A percentile compares a stretch with the other conserved stretches of the same genome.
These are phyloP conservation scores for Blastobotrys chiropterorum DNA, from an alignment of 805 yeast genomes.

Conservation along the genomic window DNA sequence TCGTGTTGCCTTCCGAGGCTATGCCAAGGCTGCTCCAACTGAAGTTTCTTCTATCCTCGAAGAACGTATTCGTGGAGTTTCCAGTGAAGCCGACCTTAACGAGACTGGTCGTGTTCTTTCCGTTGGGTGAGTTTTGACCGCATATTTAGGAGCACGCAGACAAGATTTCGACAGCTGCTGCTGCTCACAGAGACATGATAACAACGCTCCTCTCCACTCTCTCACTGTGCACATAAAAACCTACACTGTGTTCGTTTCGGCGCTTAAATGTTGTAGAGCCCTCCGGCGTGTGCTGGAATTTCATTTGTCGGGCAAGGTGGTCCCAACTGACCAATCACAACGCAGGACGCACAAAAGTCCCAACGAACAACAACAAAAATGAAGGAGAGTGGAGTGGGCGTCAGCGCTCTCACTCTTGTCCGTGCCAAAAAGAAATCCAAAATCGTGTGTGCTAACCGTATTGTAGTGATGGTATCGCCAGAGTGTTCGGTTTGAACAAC, in stretches of 20 bases:
- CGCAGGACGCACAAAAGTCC: not conserved
- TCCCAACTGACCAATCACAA: not conserved
- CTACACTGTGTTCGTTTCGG: too few relatives aligned
- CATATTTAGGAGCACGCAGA: not conserved
- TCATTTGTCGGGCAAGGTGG: not conserved
- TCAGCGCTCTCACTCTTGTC: not conserved
- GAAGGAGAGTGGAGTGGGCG: too few relatives aligned
- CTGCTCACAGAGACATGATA: not conserved
- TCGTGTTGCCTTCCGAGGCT: constrained; percentile 64
- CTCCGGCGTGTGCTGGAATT: not conserved
- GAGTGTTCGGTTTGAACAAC: constrained; percentile 99
- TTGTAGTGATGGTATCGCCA: constrained; percentile 98
- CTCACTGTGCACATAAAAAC: not conserved
- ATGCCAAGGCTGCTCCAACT: constrained; percentile 97
- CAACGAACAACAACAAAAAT: too few relatives aligned
- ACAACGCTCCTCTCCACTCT: not conserved
- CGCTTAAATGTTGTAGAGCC: too few relatives aligned
- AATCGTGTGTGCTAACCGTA: too few relatives aligned
- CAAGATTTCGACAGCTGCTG: not conserved
- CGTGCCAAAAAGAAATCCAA: too few relatives aligned
- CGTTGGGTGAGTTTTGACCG: constrained; percentile 70
- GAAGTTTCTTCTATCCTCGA: constrained; percentile 98
- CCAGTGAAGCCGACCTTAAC: constrained; percentile 94
- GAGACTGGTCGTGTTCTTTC: constrained; percentile 99
- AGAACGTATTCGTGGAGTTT: constrained; percentile 98